These are phyloP conservation scores for Solanum chilense DNA, from an alignment of 257 asterid species.

Conservation along the genomic window DNA sequence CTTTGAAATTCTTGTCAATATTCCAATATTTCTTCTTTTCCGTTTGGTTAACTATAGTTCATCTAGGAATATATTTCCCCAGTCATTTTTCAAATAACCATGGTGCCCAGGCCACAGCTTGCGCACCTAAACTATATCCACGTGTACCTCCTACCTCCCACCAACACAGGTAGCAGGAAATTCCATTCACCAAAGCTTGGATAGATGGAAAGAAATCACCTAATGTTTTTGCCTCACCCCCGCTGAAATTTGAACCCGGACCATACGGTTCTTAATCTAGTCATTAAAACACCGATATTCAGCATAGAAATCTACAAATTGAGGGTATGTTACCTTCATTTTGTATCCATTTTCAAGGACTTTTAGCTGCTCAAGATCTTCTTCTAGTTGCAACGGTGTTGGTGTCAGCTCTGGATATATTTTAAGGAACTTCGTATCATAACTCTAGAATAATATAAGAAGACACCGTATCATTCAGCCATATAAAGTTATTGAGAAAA, in stretches of 20 bases:
- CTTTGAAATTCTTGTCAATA: background rate
- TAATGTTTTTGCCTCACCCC: background rate
- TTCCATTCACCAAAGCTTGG: background rate
- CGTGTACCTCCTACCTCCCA: background rate
- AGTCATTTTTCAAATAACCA: background rate
- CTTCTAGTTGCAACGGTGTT: conserved; percentile 90
- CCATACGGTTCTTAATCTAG: background rate
- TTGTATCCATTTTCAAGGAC: conserved; percentile 95
- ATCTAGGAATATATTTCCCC: background rate
- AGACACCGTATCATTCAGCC: background rate
- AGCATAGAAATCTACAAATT: background rate
- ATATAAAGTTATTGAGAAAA: background rate
- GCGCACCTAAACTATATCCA: background rate
- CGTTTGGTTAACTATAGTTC: background rate
- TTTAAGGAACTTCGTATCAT: conserved; percentile 67
- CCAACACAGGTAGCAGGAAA: background rate
- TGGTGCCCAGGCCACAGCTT: background rate
- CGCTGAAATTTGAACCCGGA: background rate
- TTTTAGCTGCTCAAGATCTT: conserved; percentile 93
- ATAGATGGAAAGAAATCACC: background rate
- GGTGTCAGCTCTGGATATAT: conserved; percentile 66
- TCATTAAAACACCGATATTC: background rate
- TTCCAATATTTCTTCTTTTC: background rate
- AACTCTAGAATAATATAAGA: conserved; percentile 48
- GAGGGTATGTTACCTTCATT: conserved; percentile 54